These are phyloP conservation scores for Mercurialis annua DNA, from an alignment of 345 rosid species.

Conservation along the genomic window DNA sequence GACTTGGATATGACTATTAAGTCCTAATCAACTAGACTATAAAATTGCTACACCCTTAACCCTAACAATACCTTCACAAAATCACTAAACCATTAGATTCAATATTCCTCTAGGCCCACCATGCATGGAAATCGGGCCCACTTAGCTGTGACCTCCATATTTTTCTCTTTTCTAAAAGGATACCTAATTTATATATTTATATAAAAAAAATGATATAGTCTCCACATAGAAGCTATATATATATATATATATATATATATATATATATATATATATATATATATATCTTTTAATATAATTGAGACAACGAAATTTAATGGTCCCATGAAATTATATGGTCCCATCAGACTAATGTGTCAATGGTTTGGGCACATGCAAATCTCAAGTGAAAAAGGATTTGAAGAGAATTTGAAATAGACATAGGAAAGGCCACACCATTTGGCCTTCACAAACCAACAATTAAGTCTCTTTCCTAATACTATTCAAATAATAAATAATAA, in stretches of 20 bases:
- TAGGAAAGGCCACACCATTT: conserved; percentile 24
- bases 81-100: conserved; percentile 9
- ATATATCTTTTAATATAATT: conserved; percentile 1
- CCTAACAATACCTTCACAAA: neutral
- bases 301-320: conserved; percentile 11
- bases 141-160: neutral
- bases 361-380: neutral
- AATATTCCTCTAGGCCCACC: conserved; percentile 8
- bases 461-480: conserved; percentile 10
- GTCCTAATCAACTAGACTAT: neutral
- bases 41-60: neutral
- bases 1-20: conserved; percentile 13
- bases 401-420: conserved; percentile 25
- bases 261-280: too few species aligned
- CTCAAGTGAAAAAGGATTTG: neutral
- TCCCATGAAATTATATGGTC: conserved; percentile 17
- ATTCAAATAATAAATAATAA: too few species aligned
- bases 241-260: too few species aligned
- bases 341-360: conserved; percentile 6
- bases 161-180: neutral
- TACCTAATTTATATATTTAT: too few species aligned
- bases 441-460: conserved; percentile 20
- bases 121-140: neutral
- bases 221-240: neutral
- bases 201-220: neutral